These are phyloP conservation scores for Artemisia argyi DNA, from an alignment of 129 eudicot genomes.

Conservation along the genomic window DNA sequence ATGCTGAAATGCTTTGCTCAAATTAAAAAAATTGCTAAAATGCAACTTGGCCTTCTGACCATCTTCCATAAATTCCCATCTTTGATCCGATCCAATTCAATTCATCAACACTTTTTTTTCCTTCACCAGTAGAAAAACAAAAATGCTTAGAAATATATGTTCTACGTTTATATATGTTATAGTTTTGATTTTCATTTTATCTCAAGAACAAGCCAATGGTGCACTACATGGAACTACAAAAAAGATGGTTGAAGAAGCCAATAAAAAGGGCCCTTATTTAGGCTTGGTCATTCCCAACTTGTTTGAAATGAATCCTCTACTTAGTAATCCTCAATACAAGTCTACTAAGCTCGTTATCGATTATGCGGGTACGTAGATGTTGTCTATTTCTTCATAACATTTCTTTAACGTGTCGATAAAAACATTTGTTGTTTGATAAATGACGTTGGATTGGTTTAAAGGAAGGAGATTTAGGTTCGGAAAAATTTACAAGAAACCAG, in stretches of 20 bases:
- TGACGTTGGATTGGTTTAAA: slow-evolving; percentile 18
- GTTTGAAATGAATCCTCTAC: slow-evolving; percentile 69
- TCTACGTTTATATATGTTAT: slow-evolving; percentile 7
- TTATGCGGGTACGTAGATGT: slow-evolving; percentile 35
- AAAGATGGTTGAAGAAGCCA: slow-evolving; percentile 36
- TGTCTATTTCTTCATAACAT: not conserved
- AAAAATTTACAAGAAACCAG: slow-evolving; percentile 39
- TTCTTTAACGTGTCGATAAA: not conserved
- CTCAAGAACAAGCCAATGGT: slow-evolving; percentile 34
- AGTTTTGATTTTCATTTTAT: not conserved
- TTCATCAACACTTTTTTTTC: slow-evolving; percentile 9
- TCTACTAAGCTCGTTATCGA: slow-evolving; percentile 38
- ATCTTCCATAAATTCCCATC: slow-evolving; percentile 18
- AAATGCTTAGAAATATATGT: slow-evolving; percentile 15
- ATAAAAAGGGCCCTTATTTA: slow-evolving; percentile 53
- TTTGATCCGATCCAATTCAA: not conserved
- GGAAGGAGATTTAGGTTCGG: slow-evolving; percentile 74
- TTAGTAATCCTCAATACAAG: slow-evolving; percentile 49
- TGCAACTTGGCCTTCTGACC: not conserved
- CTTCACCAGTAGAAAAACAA: slow-evolving; percentile 1
- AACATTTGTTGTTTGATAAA: not conserved
- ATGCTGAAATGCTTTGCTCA: too few species aligned
- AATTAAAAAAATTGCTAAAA: not conserved
- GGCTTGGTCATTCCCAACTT: slow-evolving; percentile 66
- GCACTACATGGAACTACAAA: slow-evolving; percentile 35